These are phyloP conservation scores for Macadamia tetraphylla DNA, from an alignment of 164 flowering plant genomes.

Conservation along the genomic window DNA sequence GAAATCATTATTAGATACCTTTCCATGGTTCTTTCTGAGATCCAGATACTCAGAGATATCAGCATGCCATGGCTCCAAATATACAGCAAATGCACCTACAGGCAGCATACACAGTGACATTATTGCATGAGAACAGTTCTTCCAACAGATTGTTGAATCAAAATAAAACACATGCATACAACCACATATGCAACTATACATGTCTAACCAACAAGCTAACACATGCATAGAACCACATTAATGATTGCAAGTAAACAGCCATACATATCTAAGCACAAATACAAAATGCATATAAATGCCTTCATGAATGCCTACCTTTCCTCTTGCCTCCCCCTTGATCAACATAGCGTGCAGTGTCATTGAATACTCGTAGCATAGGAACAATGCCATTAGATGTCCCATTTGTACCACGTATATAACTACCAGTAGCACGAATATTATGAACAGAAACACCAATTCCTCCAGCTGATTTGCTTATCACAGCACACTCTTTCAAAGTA, in stretches of 20 bases:
- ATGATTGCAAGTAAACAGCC: not conserved
- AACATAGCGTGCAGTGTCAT: conserved; percentile 99
- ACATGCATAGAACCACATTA: too few relatives aligned
- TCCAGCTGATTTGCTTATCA: conserved; percentile 98
- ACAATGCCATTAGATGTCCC: conserved; percentile 98
- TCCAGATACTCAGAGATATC: conserved; percentile 92
- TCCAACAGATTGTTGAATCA: not conserved
- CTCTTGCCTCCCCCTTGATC: conserved; percentile 99
- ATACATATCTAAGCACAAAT: not conserved
- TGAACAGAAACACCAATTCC: conserved; percentile 98
- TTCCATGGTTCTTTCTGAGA: conserved; percentile 95
- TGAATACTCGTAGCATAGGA: conserved; percentile 94
- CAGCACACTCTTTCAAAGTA: conserved; percentile 97
- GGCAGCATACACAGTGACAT: conserved; percentile 4
- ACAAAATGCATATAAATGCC: not conserved
- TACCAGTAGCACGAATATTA: conserved; percentile 91
- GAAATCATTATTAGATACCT: conserved; percentile 37
- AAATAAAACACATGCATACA: not conserved
- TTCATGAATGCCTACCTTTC: conserved; percentile 48
- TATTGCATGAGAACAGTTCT: not conserved
- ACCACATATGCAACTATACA: not conserved
- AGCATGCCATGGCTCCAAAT: conserved; percentile 99
- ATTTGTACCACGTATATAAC: conserved; percentile 98
- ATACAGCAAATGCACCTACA: conserved; percentile 98
- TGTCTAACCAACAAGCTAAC: too few relatives aligned